These are phyloP conservation scores for Solanum virginianum DNA, from an alignment of 257 asterid genomes.

Conservation along the genomic window DNA sequence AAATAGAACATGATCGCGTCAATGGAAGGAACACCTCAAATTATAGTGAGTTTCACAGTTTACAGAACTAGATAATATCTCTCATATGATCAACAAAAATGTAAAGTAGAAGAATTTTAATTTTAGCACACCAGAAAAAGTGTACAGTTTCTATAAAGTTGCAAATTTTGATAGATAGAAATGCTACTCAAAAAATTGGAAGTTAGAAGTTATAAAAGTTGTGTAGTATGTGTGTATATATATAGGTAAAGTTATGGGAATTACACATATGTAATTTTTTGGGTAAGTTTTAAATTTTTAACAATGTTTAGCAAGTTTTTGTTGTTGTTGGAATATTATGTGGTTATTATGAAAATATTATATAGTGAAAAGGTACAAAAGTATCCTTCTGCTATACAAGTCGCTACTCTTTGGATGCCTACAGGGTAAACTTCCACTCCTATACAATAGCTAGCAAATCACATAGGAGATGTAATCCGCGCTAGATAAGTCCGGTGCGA, in stretches of 20 bases:
- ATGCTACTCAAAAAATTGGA: neutral
- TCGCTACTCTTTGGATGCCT: no score
- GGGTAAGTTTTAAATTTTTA: neutral
- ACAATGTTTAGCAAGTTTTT: neutral
- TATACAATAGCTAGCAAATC: no score
- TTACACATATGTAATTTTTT: neutral
- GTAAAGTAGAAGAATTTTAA: neutral
- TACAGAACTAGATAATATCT: neutral
- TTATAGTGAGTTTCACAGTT: neutral
- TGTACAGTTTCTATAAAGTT: neutral
- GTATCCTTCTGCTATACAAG: neutral
- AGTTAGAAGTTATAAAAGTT: neutral
- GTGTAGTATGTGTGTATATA: neutral
- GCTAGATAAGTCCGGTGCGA: no score
- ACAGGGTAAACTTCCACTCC: no score
- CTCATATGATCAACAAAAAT: neutral
- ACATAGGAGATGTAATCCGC: no score
- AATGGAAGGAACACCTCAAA: neutral
- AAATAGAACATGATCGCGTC: neutral
- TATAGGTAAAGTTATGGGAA: neutral
- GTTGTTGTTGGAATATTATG: neutral
- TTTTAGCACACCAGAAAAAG: neutral
- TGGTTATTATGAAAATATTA: neutral
- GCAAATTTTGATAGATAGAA: neutral
- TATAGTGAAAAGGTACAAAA: neutral